Evolutionary conservation across 1,284 basidiomycete genomes (phyloP).

Genomic region (Malassezia sp.): DNA sequence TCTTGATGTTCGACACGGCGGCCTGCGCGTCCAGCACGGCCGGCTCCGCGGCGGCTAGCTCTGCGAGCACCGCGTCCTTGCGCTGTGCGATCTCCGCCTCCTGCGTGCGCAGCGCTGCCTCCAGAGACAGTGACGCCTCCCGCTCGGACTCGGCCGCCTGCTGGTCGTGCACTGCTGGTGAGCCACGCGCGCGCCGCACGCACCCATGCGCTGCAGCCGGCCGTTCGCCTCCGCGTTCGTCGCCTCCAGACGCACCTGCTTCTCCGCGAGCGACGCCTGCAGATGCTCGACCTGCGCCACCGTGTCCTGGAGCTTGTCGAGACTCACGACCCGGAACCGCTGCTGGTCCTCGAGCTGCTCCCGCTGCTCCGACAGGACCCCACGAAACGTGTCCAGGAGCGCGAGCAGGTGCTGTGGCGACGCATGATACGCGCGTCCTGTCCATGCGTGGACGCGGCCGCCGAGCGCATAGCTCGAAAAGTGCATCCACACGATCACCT

Average conservation of each 20-base stretch:
- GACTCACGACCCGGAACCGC: slow-evolving; percentile 91
- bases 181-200: no score
- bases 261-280: slow-evolving; percentile 84
- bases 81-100: slow-evolving; percentile 81
- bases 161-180: slow-evolving; percentile 93
- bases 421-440: slow-evolving; percentile 90
- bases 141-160: slow-evolving; percentile 98
- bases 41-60: slow-evolving; percentile 94
- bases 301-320: slow-evolving; percentile 90
- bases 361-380: slow-evolving; percentile 93
- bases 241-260: slow-evolving; percentile 78
- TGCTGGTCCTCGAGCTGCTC: slow-evolving; percentile 98
- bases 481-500: slow-evolving; percentile 86
- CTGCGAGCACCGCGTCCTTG: slow-evolving; percentile 75
- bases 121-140: slow-evolving; percentile 86
- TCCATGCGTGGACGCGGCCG: slow-evolving; percentile 71
- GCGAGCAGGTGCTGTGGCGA: slow-evolving; percentile 96
- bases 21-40: slow-evolving; percentile 88
- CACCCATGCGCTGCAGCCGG: slow-evolving; percentile 94
- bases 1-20: slow-evolving; percentile 93
- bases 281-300: slow-evolving; percentile 68
- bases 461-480: slow-evolving; percentile 81
- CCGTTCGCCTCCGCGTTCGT: slow-evolving; percentile 93
- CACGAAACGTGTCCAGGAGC: slow-evolving; percentile 95
- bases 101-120: slow-evolving; percentile 80